phyloP scores from a whole-genome alignment of 164 flowering plant genomes.

The Vitis rupestris region DNA sequence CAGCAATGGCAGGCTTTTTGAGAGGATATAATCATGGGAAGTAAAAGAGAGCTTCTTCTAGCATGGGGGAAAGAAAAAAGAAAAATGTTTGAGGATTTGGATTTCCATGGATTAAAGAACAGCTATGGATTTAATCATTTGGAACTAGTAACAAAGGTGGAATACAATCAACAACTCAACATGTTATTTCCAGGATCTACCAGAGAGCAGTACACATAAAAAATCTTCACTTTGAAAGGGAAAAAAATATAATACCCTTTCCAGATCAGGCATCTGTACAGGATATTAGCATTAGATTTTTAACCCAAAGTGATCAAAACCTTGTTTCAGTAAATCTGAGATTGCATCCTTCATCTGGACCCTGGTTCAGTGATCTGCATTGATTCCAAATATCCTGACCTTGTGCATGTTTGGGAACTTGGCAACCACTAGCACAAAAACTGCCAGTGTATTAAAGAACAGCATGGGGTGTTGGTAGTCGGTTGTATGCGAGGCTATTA shows the following conservation, averaged over 20 bases:
- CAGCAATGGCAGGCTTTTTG: too few relatives aligned
- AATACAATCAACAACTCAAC: background rate
- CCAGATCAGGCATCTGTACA: conserved; percentile 40
- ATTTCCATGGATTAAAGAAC: too few relatives aligned
- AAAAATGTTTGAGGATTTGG: too few relatives aligned
- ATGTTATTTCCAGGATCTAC: background rate
- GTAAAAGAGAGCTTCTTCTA: too few relatives aligned
- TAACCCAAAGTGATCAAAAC: conserved; percentile 9
- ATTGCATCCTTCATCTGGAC: background rate
- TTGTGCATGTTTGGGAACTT: conserved; percentile 72
- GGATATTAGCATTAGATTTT: conserved; percentile 16
- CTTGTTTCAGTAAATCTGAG: conserved; percentile 6
- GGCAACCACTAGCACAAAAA: conserved; percentile 57
- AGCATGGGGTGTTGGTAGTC: conserved; percentile 67
- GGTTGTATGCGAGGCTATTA: conserved; percentile 71
- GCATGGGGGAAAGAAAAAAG: too few relatives aligned
- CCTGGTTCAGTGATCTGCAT: conserved; percentile 44
- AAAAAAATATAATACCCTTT: conserved; percentile 16
- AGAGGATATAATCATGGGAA: too few relatives aligned
- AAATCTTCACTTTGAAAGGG: conserved; percentile 7
- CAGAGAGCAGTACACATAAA: conserved; percentile 1
- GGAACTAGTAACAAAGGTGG: background rate
- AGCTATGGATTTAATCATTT: background rate
- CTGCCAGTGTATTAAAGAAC: conserved; percentile 57
- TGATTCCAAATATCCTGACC: conserved; percentile 67